Percentiles rank a stretch among this genome's conserved stretches.
phyloP scores from a whole-genome alignment of 306 rosid species.

The Gastrolobium bilobum region DNA sequence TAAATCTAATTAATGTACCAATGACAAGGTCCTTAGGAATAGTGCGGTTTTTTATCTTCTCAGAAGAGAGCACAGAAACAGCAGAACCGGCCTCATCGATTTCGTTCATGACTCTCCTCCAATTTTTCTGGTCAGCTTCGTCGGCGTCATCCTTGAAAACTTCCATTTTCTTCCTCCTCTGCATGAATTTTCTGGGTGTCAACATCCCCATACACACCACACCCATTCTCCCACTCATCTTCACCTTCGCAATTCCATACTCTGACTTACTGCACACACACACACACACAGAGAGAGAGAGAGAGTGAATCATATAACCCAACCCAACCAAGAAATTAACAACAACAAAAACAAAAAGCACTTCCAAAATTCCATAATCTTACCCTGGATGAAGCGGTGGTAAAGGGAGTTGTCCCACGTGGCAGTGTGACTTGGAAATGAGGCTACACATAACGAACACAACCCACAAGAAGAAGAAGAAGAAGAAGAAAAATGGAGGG shows the following conservation, averaged over 20 bases:
- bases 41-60: constrained; percentile 56
- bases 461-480: too few relatives aligned
- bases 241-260: constrained; percentile 55
- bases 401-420: constrained; percentile 46
- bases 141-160: constrained; percentile 79
- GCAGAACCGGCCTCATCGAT: constrained; percentile 86
- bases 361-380: constrained; percentile 4
- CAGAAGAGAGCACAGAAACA: constrained; percentile 70
- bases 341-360: neutral
- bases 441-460: constrained; percentile 49
- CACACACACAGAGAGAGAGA: neutral
- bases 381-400: constrained; percentile 45
- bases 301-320: neutral
- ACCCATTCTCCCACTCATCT: constrained; percentile 60
- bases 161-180: constrained; percentile 69
- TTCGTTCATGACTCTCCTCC: constrained; percentile 85
- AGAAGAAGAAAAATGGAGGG: neutral
- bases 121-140: constrained; percentile 85
- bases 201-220: constrained; percentile 85
- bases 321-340: neutral
- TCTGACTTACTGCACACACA: constrained; percentile 59
- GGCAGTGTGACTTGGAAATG: constrained; percentile 54
- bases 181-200: constrained; percentile 81
- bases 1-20: constrained; percentile 89
- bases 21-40: constrained; percentile 74